Evolutionary conservation across 2,329 filamentous ascomycete genomes (phyloP).

Genomic region (Claviceps capensis): DNA sequence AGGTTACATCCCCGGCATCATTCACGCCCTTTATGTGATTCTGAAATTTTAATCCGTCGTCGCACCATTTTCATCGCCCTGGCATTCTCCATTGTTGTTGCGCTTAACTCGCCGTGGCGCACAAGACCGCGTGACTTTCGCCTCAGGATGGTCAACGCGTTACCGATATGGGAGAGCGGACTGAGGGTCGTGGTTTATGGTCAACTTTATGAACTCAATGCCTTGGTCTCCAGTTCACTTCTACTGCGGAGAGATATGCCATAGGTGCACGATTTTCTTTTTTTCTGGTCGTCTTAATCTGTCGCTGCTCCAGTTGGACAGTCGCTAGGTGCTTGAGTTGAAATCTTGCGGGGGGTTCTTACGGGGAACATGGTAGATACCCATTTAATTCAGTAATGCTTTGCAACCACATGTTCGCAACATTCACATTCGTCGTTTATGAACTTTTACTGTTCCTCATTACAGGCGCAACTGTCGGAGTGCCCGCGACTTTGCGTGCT

Average conservation of each 20-base stretch:
- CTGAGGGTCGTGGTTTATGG: background rate
- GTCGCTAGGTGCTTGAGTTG: constrained; percentile 23
- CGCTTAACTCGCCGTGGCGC: background rate
- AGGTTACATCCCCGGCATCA: constrained; percentile 64
- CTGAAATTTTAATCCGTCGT: background rate
- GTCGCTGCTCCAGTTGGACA: background rate
- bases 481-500: no score
- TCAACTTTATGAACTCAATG: background rate
- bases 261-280: background rate
- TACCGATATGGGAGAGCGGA: background rate
- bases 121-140: background rate
- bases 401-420: background rate
- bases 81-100: background rate
- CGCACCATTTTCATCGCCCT: background rate
- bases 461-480: no score
- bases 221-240: background rate
- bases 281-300: background rate
- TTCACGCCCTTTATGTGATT: constrained; percentile 89
- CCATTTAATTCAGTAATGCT: constrained; percentile 1
- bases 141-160: background rate
- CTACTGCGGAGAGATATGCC: background rate
- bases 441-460: no score
- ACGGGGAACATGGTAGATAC: constrained; percentile 2
- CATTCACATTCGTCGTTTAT: background rate
- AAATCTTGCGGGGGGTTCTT: constrained; percentile 2